These are phyloP conservation scores for Kalanchoe fedtschenkoi DNA, from an alignment of 164 flowering plant species.

Conservation along the genomic window DNA sequence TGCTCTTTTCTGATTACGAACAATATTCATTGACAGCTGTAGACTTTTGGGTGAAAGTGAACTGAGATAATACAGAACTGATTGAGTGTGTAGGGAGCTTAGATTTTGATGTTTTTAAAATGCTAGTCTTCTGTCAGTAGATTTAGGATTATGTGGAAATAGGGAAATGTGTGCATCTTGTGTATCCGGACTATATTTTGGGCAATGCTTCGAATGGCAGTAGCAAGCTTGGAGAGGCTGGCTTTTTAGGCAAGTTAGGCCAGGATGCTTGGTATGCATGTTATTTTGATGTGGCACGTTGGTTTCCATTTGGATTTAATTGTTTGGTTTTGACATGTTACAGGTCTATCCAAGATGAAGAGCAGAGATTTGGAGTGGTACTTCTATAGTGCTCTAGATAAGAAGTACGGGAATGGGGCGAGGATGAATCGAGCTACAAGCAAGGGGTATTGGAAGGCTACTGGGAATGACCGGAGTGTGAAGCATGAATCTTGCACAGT, in stretches of 20 bases:
- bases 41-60: no score
- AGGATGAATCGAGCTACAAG: conserved; percentile 46
- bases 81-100: neutral
- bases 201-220: no score
- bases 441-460: conserved; percentile 51
- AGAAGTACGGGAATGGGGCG: conserved; percentile 46
- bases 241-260: neutral
- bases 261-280: neutral
- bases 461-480: conserved; percentile 40
- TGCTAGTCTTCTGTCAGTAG: no score
- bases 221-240: no score
- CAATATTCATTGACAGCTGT: no score
- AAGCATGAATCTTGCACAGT: conserved; percentile 17
- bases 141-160: neutral
- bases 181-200: no score
- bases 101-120: no score
- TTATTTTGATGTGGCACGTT: neutral
- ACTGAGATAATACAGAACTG: no score
- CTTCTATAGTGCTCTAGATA: conserved; percentile 36
- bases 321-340: conserved; percentile 1
- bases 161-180: no score
- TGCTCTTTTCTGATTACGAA: no score
- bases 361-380: conserved; percentile 46
- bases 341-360: conserved; percentile 29
- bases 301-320: neutral